phyloP scores from a whole-genome alignment of 2,329 filamentous ascomycete genomes.

The Pseudocercospora fijiensis region DNA sequence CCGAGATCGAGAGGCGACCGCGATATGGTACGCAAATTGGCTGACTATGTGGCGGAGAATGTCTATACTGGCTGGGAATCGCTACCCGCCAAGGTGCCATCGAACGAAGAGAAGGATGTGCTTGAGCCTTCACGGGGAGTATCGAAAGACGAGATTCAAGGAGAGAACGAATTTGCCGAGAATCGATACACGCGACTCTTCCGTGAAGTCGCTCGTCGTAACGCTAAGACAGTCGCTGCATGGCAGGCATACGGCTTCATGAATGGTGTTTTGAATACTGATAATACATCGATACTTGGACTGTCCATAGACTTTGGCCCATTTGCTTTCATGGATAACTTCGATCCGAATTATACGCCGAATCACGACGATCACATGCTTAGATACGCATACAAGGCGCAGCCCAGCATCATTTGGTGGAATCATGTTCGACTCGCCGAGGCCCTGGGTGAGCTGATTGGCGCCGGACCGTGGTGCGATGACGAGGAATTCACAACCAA shows the following conservation, averaged over 20 bases:
- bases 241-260: conserved; percentile 99
- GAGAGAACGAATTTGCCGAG: conserved; percentile 63
- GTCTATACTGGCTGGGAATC: conserved; percentile 85
- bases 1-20: conserved; percentile 78
- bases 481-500: conserved; percentile 67
- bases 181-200: conserved; percentile 88
- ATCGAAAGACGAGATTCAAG: conserved; percentile 60
- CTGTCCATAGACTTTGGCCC: conserved; percentile 93
- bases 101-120: conserved; percentile 52
- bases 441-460: conserved; percentile 81
- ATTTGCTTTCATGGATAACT: conserved; percentile 96
- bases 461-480: conserved; percentile 71
- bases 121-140: conserved; percentile 41
- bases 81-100: conserved; percentile 61
- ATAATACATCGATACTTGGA: conserved; percentile 90
- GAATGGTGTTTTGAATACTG: conserved; percentile 96
- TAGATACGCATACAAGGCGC: conserved; percentile 88
- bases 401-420: conserved; percentile 98
- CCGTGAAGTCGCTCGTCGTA: conserved; percentile 79
- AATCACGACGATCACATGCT: conserved; percentile 92
- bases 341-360: conserved; percentile 90
- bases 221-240: conserved; percentile 81
- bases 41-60: conserved; percentile 82
- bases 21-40: conserved; percentile 67
- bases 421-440: conserved; percentile 91